A percentile compares a stretch with the other conserved stretches of the same genome.
Conservation (phyloP, 768 basidiomycete species). For the Pleurotus citrinopileatus region DNA sequence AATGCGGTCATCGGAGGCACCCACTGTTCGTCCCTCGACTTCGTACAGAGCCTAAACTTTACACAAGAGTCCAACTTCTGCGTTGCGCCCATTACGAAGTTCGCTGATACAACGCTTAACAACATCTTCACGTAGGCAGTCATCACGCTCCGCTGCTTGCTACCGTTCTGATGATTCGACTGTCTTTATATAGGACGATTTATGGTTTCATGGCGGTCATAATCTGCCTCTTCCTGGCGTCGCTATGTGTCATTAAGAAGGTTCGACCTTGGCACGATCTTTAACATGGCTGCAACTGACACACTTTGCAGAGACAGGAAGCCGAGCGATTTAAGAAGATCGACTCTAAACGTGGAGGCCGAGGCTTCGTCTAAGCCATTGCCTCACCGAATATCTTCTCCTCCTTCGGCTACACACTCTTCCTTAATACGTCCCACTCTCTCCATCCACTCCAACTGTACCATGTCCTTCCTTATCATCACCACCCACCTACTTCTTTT, state of each 20-base stretch:
- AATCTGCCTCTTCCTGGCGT: conserved; percentile 70
- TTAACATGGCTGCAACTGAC: not conserved
- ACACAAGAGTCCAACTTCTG: conserved; percentile 54
- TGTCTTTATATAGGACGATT: conserved; percentile 40
- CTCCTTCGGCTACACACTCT: not conserved
- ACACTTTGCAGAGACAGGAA: conserved; percentile 60
- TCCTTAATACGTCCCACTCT: conserved; percentile 3
- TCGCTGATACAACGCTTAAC: conserved; percentile 73
- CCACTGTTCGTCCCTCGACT: conserved; percentile 50
- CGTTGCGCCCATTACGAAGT: conserved; percentile 62
- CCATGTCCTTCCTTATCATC: not conserved
- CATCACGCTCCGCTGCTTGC: conserved; percentile 1
- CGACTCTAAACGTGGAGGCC: conserved; percentile 83
- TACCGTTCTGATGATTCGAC: not conserved
- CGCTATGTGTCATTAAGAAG: conserved; percentile 85
- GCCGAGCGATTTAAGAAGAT: conserved; percentile 85
- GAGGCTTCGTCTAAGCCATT: conserved; percentile 70
- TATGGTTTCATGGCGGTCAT: conserved; percentile 87
- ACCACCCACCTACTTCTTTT: not conserved
- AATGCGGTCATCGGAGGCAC: conserved; percentile 54
- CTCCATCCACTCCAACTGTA: not conserved
- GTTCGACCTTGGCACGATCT: conserved; percentile 29
- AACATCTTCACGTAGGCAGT: conserved; percentile 76
- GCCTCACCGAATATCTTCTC: not conserved
- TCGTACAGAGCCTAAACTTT: conserved; percentile 38